Base-by-base conservation (phyloP, 2,329 filamentous ascomycete species). In the Penicillium sp. region DNA sequence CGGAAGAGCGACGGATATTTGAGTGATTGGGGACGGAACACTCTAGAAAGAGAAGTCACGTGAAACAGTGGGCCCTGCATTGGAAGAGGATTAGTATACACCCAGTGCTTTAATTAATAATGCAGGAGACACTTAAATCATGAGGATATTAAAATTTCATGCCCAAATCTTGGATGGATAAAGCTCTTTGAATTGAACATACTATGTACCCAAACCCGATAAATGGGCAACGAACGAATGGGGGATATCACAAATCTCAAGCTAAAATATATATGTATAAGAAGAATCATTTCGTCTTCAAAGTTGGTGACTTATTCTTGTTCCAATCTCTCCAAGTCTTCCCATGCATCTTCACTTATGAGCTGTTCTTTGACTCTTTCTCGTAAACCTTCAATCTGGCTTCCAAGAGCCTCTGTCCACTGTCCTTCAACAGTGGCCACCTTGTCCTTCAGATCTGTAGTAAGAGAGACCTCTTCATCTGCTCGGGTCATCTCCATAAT, bases 401-500 rank as follows among this genome's bases (percentile, higher is more conserved):
- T 87, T 1, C 93, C 93, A n/a, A 98, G 79, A 5, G 90, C 92
- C 67, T 91, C 90, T 35, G 84, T 81, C 93, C 95, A 98, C 76
- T 96, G 91, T 54, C 91, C 89, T 75, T 96, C 92, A 33, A 98
- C 90, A 61, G 93, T 86, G 31, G 88, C 85, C 2, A 97, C 95
- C 76, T 96, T 96, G 69, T 97, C 93, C 77, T 98, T 95, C 64
- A 98, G 76, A 69, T 97, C 93, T 49, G 88, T 87, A 7, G 92
- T 96, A 68, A 97, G 76, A 54, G 84, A 78, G 35, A 79, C 78
- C 68, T 90, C 89, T 74, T 96, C 90, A 49, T 83, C 82, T n/a
- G 77, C 76, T 53, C 85, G 83, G 65, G 88, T 85, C 54, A 81
- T 80, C 58, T 83, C 61, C 77, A 84, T 81, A 64, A 84, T 81